phyloP scores from a whole-genome alignment of 495 filamentous ascomycete species.

The Ascobolus immersus region DNA sequence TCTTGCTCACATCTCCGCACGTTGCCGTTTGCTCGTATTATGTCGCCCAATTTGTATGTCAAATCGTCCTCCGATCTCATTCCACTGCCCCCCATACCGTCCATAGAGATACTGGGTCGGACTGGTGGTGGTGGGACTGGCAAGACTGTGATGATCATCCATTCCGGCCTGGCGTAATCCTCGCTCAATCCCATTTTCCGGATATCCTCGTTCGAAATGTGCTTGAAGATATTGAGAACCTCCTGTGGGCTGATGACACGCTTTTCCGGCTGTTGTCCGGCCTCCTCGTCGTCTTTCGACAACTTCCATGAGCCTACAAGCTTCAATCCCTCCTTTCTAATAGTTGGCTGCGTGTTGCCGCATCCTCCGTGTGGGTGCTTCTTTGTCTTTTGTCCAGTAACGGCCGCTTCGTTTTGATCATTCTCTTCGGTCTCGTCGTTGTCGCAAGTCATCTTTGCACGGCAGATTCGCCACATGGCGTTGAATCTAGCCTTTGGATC shows the following conservation, averaged over 20 bases:
- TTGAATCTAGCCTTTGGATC: slow-evolving; percentile 88
- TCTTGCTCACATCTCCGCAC: slow-evolving; percentile 68
- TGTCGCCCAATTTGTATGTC: slow-evolving; percentile 95
- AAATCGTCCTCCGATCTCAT: slow-evolving; percentile 90
- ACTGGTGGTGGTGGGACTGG: slow-evolving; percentile 90
- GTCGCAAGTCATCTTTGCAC: slow-evolving; percentile 60
- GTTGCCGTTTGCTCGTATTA: slow-evolving; percentile 90
- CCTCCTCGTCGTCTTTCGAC: slow-evolving; percentile 38
- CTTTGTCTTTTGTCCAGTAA: slow-evolving; percentile 21
- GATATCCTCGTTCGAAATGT: slow-evolving; percentile 55
- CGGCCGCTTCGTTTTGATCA: slow-evolving; percentile 24
- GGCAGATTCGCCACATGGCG: slow-evolving; percentile 64
- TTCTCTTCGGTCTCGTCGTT: slow-evolving; percentile 35
- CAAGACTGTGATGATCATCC: slow-evolving; percentile 91
- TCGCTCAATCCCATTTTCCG: slow-evolving; percentile 69
- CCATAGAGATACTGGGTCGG: slow-evolving; percentile 79
- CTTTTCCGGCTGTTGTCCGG: slow-evolving; percentile 52
- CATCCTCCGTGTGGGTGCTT: slow-evolving; percentile 54
- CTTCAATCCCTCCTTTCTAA: slow-evolving; percentile 62
- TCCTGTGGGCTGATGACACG: slow-evolving; percentile 56
- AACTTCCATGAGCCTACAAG: slow-evolving; percentile 61
- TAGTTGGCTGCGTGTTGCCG: slow-evolving; percentile 65
- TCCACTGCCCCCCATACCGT: slow-evolving; percentile 58
- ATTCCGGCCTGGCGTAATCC: slow-evolving; percentile 83
- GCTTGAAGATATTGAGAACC: slow-evolving; percentile 61